Evolutionary conservation across 257 asterid species (phyloP), one percentile per base, ranked within the genome.

Genomic region (Przewalskia tangutica): DNA sequence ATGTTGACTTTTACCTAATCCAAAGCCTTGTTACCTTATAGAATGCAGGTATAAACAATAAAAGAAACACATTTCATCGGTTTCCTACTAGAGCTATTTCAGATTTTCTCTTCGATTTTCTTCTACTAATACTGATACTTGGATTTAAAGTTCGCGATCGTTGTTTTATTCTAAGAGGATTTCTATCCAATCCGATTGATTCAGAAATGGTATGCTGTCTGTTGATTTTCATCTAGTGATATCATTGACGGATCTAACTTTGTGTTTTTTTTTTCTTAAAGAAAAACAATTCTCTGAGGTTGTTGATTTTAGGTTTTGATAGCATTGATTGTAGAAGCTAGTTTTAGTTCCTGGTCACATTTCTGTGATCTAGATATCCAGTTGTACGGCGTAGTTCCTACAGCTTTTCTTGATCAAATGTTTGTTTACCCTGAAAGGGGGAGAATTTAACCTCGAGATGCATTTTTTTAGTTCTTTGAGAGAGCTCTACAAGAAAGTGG

Each of bases 401-500:
- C 51, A 7, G 12, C 83, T 56, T 84, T 51, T 20, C 85, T 63
- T 82, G 71, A 16, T 50, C 60, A 46, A 38, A 48, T n/a, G 17
- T 50, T 51, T 63, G 50, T 81, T 82, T 56, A 62, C 62, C 68
- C 68, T 86, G 71, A 58, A 48, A 46, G 44, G 65, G 77, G 46
- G 71, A 66, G 77, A 77, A 85, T 81, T 73, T 83, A 82, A 10
- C 51, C 55, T 50, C 36, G 81, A 85, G 85, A 20, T 85, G 62
- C 85, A 76, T 82, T 70, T 84, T 88, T 68, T 46, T 84, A 95
- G 99, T 84, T 92, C 84, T 89, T 94, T 82, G 98, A 91, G 86
- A 89, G 85, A 84, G 94, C 91, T 78, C 94, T 95, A 20, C 92
- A 92, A 88, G 97, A 87, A 84, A 88, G 90, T 64, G 88, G 91